These are phyloP conservation scores for Aechmea fasciata DNA, from an alignment of 176 grass and related monocot genomes.

Conservation along the genomic window DNA sequence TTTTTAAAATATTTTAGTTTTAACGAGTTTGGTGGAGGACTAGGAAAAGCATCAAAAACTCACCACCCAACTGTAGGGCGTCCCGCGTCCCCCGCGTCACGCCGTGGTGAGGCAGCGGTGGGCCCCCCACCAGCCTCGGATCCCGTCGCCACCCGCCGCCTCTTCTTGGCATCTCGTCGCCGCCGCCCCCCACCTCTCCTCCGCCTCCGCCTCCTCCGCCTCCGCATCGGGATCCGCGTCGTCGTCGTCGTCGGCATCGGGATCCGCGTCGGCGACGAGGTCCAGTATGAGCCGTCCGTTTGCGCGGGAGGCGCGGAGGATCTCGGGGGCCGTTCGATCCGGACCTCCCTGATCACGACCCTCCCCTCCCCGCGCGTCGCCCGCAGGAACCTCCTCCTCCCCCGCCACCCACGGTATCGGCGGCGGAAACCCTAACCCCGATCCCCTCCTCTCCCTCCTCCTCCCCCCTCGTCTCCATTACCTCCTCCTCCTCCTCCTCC, in stretches of 20 bases:
- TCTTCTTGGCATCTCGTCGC: slow-evolving; percentile 4
- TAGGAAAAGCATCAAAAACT: no score
- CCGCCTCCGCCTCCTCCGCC: background rate
- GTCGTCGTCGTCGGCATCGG: background rate
- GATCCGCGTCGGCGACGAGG: background rate
- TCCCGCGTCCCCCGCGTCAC: no score
- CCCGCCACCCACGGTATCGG: background rate
- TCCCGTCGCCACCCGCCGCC: background rate
- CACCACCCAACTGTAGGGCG: no score
- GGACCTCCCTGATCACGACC: slow-evolving; percentile 4
- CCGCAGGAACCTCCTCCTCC: background rate
- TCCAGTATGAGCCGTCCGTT: slow-evolving; percentile 10
- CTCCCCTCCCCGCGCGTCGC: slow-evolving; percentile 6
- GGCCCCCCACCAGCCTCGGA: slow-evolving; percentile 5
- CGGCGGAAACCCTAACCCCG: background rate
- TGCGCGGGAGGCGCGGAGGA: slow-evolving; percentile 6
- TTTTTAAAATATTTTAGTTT: no score
- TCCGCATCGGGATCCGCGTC: background rate
- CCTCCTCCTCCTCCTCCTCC: background rate
- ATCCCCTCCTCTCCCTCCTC: background rate
- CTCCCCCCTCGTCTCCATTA: background rate
- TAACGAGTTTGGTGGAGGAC: no score
- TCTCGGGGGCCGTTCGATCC: slow-evolving; percentile 10
- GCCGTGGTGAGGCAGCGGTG: background rate
- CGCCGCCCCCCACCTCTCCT: background rate